Evolutionary conservation across 2,329 filamentous ascomycete genomes (phyloP), one percentile per base, ranked within the genome.

Genomic region (Diplodia sapinea): DNA sequence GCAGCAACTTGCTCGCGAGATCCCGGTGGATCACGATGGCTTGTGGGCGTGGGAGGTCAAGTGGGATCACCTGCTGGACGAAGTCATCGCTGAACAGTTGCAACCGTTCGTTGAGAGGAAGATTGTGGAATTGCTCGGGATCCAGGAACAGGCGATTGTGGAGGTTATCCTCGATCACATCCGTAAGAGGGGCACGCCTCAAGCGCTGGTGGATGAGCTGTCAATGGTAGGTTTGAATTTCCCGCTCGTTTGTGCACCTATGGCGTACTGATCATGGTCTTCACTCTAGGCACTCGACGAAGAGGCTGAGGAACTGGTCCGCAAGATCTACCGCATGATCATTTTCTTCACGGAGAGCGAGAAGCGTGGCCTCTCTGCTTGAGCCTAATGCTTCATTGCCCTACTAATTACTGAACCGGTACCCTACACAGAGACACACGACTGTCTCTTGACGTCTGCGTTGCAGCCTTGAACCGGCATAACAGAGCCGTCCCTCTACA

Each of bases 91-190:
- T 69, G 91, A 96, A 71, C 94, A 97, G 77, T 87, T 99, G 72
- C 88, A 91, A 74, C 94, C 94, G 36, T 99, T 97, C 81, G 92
- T 98, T 67, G 93, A 97, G 83, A 96, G 96, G 86, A 99, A 98
- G 85, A 92, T 98, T 72, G 90, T 99, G 69, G 95, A 99, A 79
- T 96, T 95, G 74, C 86, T 99, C 59, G 96, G 96, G 69, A 91
- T 99, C 68, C 93, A 98, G 80, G 95, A 99, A 79, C 92, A 98
- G 80, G 89, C 97, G 82, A 83, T 99, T 57, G 93, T 99, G 38
- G 94, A 97, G 76, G 90, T 95, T 52, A 93, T 98, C 49, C 90
- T 97, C 76, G 91, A 93, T 74, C 93, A 96, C 79, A 82, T 99
- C 70, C 87, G 90, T 71, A 89, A 89, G 73, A 89, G 90, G 73